A percentile compares a stretch with the other conserved stretches of the same genome.
Evolutionary conservation across 257 asterid species (phyloP).

Genomic region (Nicotiana tabacum): DNA sequence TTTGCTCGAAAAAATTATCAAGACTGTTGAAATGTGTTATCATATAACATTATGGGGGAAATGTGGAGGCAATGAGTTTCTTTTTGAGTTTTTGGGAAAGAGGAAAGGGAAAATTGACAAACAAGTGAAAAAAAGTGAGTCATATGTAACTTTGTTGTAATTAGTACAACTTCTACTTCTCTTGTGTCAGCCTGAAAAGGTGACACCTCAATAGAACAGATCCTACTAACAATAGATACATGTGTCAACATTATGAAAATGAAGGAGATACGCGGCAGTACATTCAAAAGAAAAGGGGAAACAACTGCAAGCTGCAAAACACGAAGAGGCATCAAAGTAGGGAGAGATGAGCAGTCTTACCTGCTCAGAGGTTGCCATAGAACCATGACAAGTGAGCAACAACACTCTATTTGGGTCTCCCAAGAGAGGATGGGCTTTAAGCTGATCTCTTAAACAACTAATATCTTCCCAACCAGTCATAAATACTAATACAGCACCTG

Average conservation of each 20-base stretch:
- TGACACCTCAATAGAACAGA: neutral
- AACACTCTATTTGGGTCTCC: constrained; percentile 98
- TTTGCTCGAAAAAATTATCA: neutral
- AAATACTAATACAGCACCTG: constrained; percentile 90
- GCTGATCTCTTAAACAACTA: constrained; percentile 89
- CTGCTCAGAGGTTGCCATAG: constrained; percentile 98
- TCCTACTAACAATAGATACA: neutral
- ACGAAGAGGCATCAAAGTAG: neutral
- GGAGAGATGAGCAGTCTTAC: constrained; percentile 26
- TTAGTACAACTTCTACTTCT: neutral
- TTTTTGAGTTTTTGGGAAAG: neutral
- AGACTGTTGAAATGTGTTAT: neutral
- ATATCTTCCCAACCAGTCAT: constrained; percentile 99
- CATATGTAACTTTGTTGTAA: neutral
- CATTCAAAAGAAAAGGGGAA: neutral
- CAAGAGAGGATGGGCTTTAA: constrained; percentile 94
- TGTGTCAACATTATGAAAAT: neutral
- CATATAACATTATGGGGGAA: neutral
- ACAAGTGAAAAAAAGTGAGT: neutral
- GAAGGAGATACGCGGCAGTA: neutral
- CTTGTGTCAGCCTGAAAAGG: neutral
- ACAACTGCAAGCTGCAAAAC: neutral
- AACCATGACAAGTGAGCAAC: constrained; percentile 90
- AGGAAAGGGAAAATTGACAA: neutral
- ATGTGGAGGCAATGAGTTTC: neutral